Evolutionary conservation across 2,329 filamentous ascomycete genomes (phyloP).

Genomic region (Leptographium galeiforme): DNA sequence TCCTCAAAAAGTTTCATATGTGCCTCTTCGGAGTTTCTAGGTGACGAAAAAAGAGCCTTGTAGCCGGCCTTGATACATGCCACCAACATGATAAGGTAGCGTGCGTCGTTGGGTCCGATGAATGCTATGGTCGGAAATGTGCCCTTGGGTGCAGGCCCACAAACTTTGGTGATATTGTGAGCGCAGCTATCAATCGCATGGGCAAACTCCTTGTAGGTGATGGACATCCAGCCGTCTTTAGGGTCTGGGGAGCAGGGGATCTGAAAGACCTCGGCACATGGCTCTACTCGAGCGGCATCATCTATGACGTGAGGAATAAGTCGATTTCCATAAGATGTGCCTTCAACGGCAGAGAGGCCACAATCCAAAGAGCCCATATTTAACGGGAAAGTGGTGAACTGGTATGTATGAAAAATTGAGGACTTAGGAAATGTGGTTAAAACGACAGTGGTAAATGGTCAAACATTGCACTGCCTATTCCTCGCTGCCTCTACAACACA

Average conservation of each 20-base stretch:
- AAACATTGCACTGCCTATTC: neutral
- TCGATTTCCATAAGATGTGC: neutral
- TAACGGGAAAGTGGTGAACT: neutral
- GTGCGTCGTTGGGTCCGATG: constrained; percentile 24
- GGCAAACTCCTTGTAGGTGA: constrained; percentile 5
- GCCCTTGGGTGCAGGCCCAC: neutral
- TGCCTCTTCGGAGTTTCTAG: constrained; percentile 30
- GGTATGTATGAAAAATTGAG: neutral
- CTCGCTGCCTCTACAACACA: neutral
- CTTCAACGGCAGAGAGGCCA: neutral
- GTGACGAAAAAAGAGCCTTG: constrained; percentile 19
- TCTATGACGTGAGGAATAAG: constrained; percentile 4
- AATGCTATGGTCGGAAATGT: constrained; percentile 28
- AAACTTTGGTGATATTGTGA: neutral
- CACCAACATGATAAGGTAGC: constrained; percentile 15
- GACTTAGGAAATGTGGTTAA: neutral
- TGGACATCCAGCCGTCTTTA: constrained; percentile 2
- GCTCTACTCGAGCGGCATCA: neutral
- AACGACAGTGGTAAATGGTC: neutral
- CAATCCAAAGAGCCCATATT: neutral
- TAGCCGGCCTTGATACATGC: constrained; percentile 21
- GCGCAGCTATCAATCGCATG: constrained; percentile 11
- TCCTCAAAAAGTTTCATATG: constrained; percentile 30
- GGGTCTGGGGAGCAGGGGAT: constrained; percentile 4
- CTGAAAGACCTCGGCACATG: constrained; percentile 1